Base-by-base conservation (phyloP, 257 asterid species). In the Solanum paucissectum region DNA sequence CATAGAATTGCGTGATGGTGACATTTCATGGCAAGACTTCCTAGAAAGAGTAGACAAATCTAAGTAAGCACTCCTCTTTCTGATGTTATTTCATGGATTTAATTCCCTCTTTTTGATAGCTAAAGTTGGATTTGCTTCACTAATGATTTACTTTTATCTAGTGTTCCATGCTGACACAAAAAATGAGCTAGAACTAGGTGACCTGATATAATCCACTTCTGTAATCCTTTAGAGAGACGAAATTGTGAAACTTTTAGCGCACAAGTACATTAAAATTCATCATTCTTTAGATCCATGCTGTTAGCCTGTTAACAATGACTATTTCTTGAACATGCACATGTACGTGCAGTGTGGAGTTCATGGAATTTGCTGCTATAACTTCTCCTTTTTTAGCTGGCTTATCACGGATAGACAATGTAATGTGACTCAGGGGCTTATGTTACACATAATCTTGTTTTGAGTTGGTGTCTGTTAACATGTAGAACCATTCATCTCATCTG, bases 21-120 rank as follows among this genome's bases (percentile, higher is more conserved):
- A 97, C 94, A 93, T 97, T 76, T 90, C 98, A 66, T 95, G 99
- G 99, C 92, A 93, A 90, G 93, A 91, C 77, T 97, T 95, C 91
- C 95, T 97, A 68, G 94, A 90, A 91, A 91, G 95, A 88, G 94
- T 89, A 88, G 90, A 90, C 89, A 91, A 20, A 77, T 97, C 91
- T 88, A 93, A 91, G 99, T 95, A 92, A 91, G 94, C 49, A 83
- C 86, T 86, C 87, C 60, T 84, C 52, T 69, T 55, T 27, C 68
- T 89, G 85, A 81, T 2, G 5, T 9, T 64, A 29, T 81, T 46
- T 81, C 37, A 18, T 81, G 69, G 69, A 25, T 29, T 46, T 46
- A 81, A 10, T 44, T 81, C 29, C 42, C 40, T 29, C 69, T n/a
- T 81, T 81, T 81, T 29, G 20, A 49, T 46, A 49, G 29, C 85